Conservation (phyloP, 2,329 filamentous ascomycete species). For the Exophiala xenobiotica region DNA sequence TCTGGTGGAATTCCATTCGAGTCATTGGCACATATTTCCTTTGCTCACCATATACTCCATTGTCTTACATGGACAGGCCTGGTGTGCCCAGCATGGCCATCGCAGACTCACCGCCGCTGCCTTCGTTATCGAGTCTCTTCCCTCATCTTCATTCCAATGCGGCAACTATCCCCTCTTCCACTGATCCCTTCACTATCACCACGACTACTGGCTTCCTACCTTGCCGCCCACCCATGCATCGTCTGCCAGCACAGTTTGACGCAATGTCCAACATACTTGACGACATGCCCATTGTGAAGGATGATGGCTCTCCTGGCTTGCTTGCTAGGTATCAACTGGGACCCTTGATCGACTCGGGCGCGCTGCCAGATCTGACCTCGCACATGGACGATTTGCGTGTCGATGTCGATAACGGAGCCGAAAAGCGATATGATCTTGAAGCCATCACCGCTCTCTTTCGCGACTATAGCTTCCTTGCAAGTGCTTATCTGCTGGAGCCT, state of each 20-base stretch:
- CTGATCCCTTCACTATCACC: conserved; percentile 51
- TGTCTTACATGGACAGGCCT: not conserved
- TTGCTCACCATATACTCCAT: not conserved
- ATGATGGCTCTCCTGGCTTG: conserved; percentile 71
- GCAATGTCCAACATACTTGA: conserved; percentile 69
- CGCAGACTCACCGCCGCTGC: conserved; percentile 30
- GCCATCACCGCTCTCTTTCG: conserved; percentile 83
- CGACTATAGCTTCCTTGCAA: conserved; percentile 88
- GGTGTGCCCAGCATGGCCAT: conserved; percentile 19
- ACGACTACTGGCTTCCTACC: conserved; percentile 48
- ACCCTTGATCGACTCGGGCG: conserved; percentile 63
- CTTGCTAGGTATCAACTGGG: conserved; percentile 74
- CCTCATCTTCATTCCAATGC: conserved; percentile 47
- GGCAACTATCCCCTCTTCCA: conserved; percentile 39
- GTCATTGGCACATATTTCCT: not conserved
- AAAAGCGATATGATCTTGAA: conserved; percentile 61
- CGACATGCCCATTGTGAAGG: conserved; percentile 75
- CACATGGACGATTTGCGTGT: conserved; percentile 66
- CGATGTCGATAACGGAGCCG: conserved; percentile 47
- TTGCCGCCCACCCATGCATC: conserved; percentile 39
- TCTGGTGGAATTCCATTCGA: not conserved
- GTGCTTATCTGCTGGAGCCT: conserved; percentile 85
- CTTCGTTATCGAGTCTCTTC: conserved; percentile 42
- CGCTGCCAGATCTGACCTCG: conserved; percentile 73
- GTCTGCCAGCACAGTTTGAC: conserved; percentile 72